Evolutionary conservation across 163 green algal genomes (phyloP).

Genomic region (Chlorella variabilis): DNA sequence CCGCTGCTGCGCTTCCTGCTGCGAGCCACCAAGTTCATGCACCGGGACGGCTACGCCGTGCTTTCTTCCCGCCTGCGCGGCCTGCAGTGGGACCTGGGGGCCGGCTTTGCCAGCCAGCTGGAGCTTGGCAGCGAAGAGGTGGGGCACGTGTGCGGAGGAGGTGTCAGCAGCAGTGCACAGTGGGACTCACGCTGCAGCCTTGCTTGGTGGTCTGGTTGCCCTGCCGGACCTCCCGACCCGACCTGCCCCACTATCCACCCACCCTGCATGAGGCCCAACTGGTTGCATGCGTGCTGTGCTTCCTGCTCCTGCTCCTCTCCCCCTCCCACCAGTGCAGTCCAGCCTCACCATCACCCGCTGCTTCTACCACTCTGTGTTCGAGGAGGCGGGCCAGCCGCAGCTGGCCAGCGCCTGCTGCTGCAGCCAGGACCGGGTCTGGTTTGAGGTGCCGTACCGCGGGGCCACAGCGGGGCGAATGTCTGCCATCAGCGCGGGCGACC

Average conservation of each 20-base stretch:
- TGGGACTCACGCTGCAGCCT: too few relatives aligned
- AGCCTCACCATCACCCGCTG: slow-evolving; percentile 40
- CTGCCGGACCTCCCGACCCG: too few relatives aligned
- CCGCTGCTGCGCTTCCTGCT: slow-evolving; percentile 35
- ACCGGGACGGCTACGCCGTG: slow-evolving; percentile 36
- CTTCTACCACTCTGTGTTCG: slow-evolving; percentile 41
- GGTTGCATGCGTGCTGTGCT: too few relatives aligned
- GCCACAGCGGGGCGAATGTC: neutral
- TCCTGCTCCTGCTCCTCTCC: neutral
- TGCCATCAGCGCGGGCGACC: slow-evolving; percentile 11
- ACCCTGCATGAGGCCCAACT: too few relatives aligned
- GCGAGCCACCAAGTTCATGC: slow-evolving; percentile 34
- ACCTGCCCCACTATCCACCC: neutral
- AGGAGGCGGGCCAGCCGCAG: slow-evolving; percentile 25
- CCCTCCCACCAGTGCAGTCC: slow-evolving; percentile 5
- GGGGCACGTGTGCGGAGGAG: too few relatives aligned
- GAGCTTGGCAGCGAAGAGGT: neutral
- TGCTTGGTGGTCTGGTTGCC: too few relatives aligned
- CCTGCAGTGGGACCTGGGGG: slow-evolving; percentile 39
- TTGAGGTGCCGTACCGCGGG: slow-evolving; percentile 4
- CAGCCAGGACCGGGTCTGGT: slow-evolving; percentile 38
- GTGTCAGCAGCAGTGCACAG: too few relatives aligned
- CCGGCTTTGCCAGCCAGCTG: slow-evolving; percentile 30
- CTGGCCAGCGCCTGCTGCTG: slow-evolving; percentile 41
- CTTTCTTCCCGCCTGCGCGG: slow-evolving; percentile 29